Base-by-base conservation (phyloP, 441 rosid species). In the Gossypium lobatum region DNA sequence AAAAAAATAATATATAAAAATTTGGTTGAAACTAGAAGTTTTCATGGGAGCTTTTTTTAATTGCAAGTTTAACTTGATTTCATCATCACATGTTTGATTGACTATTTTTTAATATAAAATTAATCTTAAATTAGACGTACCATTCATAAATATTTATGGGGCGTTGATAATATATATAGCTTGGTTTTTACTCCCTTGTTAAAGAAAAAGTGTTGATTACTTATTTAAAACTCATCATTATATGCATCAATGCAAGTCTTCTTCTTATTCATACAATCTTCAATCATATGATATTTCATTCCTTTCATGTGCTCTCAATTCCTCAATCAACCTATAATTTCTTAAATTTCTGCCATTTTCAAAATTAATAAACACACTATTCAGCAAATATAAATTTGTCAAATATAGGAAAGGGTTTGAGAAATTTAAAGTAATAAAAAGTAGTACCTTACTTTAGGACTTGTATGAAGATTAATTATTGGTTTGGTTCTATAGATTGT, bases 251-350 rank as follows among this genome's bases (percentile, higher is more conserved):
- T 54, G 64, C 64, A 20, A 26, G 26, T 75, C 52, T 31, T n/a
- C 16, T 26, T 69, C 61, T 37, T 18, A 13, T 67, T 20, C 46
- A 60, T 16, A 5, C 37, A 46, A 60, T 57, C 14, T 75, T 67
- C 17, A 13, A 45, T 75, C 67, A 57, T 66, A 17, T 67, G 57
- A 18, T 26, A 57, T 54, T 45, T 67, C 55, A 45, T 59, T 21
- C 39, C 13, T 53, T 53, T 53, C 45, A 64, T 73, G 71, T 54
- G 64, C 17, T 16, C 26, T 26, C 66, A 42, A 72, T 16, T 68
- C 16, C 59, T n/a, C 59, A 50, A 50, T 78, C 82, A 74, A 78
- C 80, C 63, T 78, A 54, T 57, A 34, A 55, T 5, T 55, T 54
- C 4, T 20, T 21, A 60, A 18, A 21, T 42, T 57, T 57, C 3